Evolutionary conservation across 2,329 filamentous ascomycete genomes (phyloP).

Genomic region (Lasiodiplodia hormozganensis): DNA sequence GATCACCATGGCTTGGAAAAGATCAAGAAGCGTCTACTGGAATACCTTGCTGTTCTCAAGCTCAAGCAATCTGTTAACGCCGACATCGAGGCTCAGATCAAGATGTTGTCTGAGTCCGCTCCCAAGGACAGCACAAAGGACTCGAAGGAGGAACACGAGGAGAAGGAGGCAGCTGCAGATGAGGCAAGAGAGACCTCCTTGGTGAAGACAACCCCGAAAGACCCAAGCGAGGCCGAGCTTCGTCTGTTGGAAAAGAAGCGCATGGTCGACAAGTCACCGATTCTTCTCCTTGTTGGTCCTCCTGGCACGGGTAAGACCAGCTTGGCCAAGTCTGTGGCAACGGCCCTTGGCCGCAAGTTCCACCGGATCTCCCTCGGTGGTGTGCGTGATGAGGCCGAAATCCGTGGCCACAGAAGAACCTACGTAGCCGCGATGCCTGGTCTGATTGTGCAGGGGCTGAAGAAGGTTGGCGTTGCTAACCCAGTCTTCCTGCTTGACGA

Average conservation of each 20-base stretch:
- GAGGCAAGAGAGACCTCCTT: constrained; percentile 37
- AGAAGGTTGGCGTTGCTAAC: constrained; percentile 95
- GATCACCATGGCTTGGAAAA: constrained; percentile 97
- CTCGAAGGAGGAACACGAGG: constrained; percentile 39
- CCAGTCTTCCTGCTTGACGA: constrained; percentile 96
- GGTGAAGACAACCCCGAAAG: constrained; percentile 30
- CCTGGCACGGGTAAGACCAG: constrained; percentile 97
- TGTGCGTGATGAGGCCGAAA: constrained; percentile 95
- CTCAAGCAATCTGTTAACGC: constrained; percentile 91
- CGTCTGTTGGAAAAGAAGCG: constrained; percentile 80
- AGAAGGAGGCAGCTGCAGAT: constrained; percentile 60
- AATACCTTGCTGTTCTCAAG: constrained; percentile 95
- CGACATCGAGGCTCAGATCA: constrained; percentile 79
- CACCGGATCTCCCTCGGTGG: constrained; percentile 96
- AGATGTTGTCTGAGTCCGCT: constrained; percentile 56
- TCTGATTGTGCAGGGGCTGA: constrained; percentile 88
- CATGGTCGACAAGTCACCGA: constrained; percentile 94
- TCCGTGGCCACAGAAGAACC: constrained; percentile 90
- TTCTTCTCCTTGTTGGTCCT: constrained; percentile 89
- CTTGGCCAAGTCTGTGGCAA: constrained; percentile 89
- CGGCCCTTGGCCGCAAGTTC: constrained; percentile 91
- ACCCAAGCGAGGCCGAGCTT: constrained; percentile 67
- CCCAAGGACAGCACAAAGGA: constrained; percentile 31
- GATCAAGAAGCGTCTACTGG: constrained; percentile 94
- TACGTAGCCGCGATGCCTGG: constrained; percentile 99